These are phyloP conservation scores for Huiozyma naganishii DNA, from an alignment of 805 yeast genomes.

Conservation along the genomic window DNA sequence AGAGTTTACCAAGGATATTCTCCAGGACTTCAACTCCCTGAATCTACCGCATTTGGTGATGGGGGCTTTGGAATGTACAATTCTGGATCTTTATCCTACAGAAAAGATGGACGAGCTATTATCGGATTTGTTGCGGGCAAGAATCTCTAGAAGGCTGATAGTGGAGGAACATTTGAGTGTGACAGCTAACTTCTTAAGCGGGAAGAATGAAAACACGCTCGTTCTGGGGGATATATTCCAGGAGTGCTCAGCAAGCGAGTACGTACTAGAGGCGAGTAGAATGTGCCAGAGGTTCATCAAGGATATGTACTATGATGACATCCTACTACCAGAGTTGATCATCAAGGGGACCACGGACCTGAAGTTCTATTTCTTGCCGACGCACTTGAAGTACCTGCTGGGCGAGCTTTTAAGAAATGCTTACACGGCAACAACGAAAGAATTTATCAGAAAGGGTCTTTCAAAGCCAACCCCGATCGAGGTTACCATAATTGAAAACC, in stretches of 20 bases:
- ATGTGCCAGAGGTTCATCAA: conserved; percentile 42
- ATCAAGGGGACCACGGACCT: conserved; percentile 65
- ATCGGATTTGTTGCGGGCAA: conserved; percentile 67
- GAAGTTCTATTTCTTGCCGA: conserved; percentile 70
- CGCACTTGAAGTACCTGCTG: conserved; percentile 75
- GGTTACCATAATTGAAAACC: conserved; percentile 61
- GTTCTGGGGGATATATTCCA: conserved; percentile 75
- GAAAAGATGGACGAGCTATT: conserved; percentile 59
- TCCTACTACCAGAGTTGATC: conserved; percentile 58
- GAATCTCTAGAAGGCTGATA: conserved; percentile 82
- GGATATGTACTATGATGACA: conserved; percentile 39
- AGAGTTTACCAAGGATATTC: conserved; percentile 45
- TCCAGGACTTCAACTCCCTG: conserved; percentile 66
- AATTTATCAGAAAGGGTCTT: conserved; percentile 29
- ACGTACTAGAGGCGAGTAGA: conserved; percentile 45
- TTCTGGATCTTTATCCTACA: conserved; percentile 47
- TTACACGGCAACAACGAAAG: conserved; percentile 64
- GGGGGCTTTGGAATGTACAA: conserved; percentile 81
- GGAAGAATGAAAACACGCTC: conserved; percentile 33
- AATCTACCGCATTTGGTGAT: conserved; percentile 82
- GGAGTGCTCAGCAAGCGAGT: conserved; percentile 62
- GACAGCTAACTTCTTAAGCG: conserved; percentile 47
- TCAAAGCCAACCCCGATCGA: conserved; percentile 57
- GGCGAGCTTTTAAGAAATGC: conserved; percentile 85
- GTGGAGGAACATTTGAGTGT: conserved; percentile 85